Evolutionary conservation across 352 stramenopile species (phyloP), one percentile per base, ranked within the genome.

Genomic region (Labyrinthula sp.): DNA sequence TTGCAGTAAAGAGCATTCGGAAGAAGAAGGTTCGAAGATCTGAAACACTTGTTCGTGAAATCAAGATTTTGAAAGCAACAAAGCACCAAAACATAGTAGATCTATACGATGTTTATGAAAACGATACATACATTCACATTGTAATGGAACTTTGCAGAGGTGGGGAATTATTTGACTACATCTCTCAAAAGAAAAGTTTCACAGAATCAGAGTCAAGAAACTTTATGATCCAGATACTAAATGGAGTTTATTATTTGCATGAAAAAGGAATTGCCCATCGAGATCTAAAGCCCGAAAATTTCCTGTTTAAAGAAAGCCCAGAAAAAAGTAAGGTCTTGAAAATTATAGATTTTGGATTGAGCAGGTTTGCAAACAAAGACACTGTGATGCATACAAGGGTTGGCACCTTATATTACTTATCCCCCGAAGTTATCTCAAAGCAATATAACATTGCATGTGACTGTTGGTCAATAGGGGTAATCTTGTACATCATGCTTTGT

Each of bases 291-390:
- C 71, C 90, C 0, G 82, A 95, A 57, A 93, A 94, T 59, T 92
- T 93, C 45, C 46, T 95, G 22, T 93, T 94, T 38, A n/a, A n/a
- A n/a, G 75, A 75, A 35, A 82, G 77, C 10, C 59, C 72, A 21
- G 75, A 75, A 9, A 76, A 88, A 36, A 69, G 89, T 45, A 67
- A 75, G 1, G 71, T 85, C 57, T 68, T 97, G 26, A 97, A 97
- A 65, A 84, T 98, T 57, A 96, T 97, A 59, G 86, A 96, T 66
- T 97, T 96, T 68, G 85, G 86, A 8, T 69, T 97, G 10, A 84
- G 74, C 22, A 72, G 73, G 24, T 55, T 61, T 20, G 63, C 87
- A 64, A 73, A 89, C 48, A 75, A 86, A 20, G 71, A 67, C 14
- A 8, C 41, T 18, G 70, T 77, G 43, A 89, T 92, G 66, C 88